Conservation (phyloP, 805 yeast species). For the Nakazawaea siamensis region DNA sequence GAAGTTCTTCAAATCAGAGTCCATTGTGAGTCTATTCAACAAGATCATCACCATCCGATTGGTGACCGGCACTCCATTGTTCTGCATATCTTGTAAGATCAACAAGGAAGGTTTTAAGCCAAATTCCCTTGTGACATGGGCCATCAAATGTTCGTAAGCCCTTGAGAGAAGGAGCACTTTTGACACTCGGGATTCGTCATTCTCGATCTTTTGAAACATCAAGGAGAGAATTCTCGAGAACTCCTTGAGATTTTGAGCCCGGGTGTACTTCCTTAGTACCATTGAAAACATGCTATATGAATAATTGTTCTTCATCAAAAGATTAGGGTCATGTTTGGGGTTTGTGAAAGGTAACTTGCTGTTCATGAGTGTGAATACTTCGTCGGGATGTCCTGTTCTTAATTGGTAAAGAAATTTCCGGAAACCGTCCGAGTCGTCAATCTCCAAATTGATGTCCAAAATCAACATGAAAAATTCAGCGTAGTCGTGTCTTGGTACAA, state of each 20-base stretch:
- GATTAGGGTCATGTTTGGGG: conserved; percentile 2
- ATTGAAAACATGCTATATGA: conserved; percentile 3
- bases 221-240: conserved; percentile 3
- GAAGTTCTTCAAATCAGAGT: conserved; percentile 6
- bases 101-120: conserved; percentile 4
- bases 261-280: conserved; percentile 2
- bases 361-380: conserved; percentile 3
- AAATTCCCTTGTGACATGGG: conserved; percentile 1
- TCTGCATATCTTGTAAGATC: conserved; percentile 9
- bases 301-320: conserved; percentile 6
- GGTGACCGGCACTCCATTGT: conserved; percentile 5
- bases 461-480: conserved; percentile 3
- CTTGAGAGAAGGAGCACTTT: conserved; percentile 1
- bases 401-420: neutral
- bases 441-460: conserved; percentile 1
- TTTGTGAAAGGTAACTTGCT: conserved; percentile 1
- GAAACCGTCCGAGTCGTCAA: neutral
- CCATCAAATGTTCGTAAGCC: conserved; percentile 8
- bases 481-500: conserved; percentile 1
- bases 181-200: neutral
- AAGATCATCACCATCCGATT: conserved; percentile 7
- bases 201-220: conserved; percentile 7
- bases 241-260: conserved; percentile 1
- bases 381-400: conserved; percentile 3
- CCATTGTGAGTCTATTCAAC: conserved; percentile 1